Conservation (phyloP, 148 eudicot species). For the Silene uniflora region DNA sequence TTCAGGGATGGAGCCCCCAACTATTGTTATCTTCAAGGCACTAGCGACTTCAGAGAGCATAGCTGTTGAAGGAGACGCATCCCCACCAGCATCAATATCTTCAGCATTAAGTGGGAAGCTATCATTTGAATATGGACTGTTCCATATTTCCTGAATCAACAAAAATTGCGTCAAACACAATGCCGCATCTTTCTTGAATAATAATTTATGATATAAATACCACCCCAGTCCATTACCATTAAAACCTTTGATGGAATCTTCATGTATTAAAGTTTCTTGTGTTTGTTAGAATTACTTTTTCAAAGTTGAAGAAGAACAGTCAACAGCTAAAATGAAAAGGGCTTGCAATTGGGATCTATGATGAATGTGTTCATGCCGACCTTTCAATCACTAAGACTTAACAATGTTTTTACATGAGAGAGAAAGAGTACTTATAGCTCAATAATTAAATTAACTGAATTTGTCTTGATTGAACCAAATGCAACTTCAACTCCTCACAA, state of each 20-base stretch:
- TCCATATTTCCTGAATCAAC: slow-evolving; percentile 68
- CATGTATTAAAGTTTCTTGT: background rate
- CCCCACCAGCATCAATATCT: slow-evolving; percentile 68
- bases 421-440: background rate
- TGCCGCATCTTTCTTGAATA: background rate
- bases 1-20: slow-evolving; percentile 89
- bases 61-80: slow-evolving; percentile 66
- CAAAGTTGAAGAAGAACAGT: background rate
- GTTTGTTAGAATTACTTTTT: background rate
- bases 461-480: background rate
- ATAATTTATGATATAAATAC: background rate
- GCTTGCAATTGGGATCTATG: background rate
- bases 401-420: background rate
- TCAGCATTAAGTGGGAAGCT: slow-evolving; percentile 71
- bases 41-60: slow-evolving; percentile 69
- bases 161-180: background rate
- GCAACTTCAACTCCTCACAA: background rate
- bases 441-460: too few relatives aligned
- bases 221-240: too few relatives aligned
- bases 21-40: slow-evolving; percentile 46
- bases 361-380: background rate
- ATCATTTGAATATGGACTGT: slow-evolving; percentile 75
- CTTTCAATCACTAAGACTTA: background rate
- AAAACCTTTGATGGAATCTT: too few relatives aligned
- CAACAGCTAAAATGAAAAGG: background rate